phyloP scores from a whole-genome alignment of 495 filamentous ascomycete species.

The Talaromyces adpressus region DNA sequence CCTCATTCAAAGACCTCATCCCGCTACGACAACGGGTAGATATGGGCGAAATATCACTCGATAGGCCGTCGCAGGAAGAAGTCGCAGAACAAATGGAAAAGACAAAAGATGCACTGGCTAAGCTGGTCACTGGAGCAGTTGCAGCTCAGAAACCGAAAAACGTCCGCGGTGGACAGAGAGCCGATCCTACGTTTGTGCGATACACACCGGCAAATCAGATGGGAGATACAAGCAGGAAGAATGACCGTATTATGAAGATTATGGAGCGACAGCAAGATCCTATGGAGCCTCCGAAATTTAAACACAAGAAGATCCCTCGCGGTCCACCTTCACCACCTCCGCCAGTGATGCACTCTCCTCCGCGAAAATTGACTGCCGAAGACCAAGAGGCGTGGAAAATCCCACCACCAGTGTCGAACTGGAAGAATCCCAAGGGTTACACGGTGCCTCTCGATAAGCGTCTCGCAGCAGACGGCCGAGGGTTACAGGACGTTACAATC shows the following conservation, averaged over 20 bases:
- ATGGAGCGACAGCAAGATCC: slow-evolving; percentile 91
- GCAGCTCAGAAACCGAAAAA: slow-evolving; percentile 94
- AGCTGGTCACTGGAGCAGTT: slow-evolving; percentile 76
- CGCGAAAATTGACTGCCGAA: slow-evolving; percentile 89
- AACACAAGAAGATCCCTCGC: slow-evolving; percentile 95
- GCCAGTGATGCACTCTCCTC: slow-evolving; percentile 92
- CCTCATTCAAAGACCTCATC: slow-evolving; percentile 95
- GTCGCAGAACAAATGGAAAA: slow-evolving; percentile 75
- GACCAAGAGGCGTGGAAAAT: slow-evolving; percentile 98
- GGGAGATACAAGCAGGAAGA: slow-evolving; percentile 81
- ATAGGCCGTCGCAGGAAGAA: slow-evolving; percentile 78
- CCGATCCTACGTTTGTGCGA: slow-evolving; percentile 87
- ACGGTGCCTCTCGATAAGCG: slow-evolving; percentile 96
- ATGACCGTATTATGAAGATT: slow-evolving; percentile 97
- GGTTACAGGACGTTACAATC: slow-evolving; percentile 89
- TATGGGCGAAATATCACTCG: slow-evolving; percentile 86
- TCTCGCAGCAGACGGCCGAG: slow-evolving; percentile 89
- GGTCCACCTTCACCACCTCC: slow-evolving; percentile 90
- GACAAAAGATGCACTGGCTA: slow-evolving; percentile 77
- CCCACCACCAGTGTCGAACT: slow-evolving; percentile 90
- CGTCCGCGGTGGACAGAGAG: slow-evolving; percentile 65
- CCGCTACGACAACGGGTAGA: slow-evolving; percentile 89
- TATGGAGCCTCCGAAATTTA: slow-evolving; percentile 98
- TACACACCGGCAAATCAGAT: slow-evolving; percentile 97
- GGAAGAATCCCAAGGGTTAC: slow-evolving; percentile 99